phyloP scores from a whole-genome alignment of 192 early-diverging fungal genomes.

The Backusella tarrabulga region DNA sequence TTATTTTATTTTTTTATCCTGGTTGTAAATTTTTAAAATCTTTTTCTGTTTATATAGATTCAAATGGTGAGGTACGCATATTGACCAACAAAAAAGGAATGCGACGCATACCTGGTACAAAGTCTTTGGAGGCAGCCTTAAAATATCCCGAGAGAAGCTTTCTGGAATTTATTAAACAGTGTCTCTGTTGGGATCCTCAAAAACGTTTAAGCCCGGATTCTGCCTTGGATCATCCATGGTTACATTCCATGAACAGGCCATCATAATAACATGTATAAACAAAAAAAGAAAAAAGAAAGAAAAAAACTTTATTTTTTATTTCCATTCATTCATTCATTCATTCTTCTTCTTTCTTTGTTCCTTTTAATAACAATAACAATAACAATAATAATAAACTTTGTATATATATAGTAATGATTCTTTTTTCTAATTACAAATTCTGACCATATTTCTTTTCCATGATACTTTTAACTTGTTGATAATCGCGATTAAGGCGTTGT shows the following conservation, averaged over 20 bases:
- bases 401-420: background rate
- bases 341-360: background rate
- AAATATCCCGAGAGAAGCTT: conserved; percentile 73
- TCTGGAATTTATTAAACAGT: conserved; percentile 79
- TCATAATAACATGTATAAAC: background rate
- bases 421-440: background rate
- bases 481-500: conserved; percentile 50
- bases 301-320: background rate
- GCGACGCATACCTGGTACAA: conserved; percentile 66
- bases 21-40: background rate
- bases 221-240: conserved; percentile 9
- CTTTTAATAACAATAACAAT: background rate
- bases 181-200: conserved; percentile 83
- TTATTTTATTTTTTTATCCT: conserved; percentile 9
- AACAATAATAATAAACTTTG: background rate
- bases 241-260: background rate
- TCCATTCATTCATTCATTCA: background rate
- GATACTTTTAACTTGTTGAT: conserved; percentile 43
- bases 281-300: background rate
- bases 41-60: conserved; percentile 30
- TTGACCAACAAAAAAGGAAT: conserved; percentile 85
- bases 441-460: conserved; percentile 51
- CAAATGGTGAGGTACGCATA: conserved; percentile 48
- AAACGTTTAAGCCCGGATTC: background rate
- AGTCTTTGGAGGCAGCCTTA: conserved; percentile 69